These are phyloP conservation scores for Leucaena leucocephala DNA, from an alignment of 306 rosid species.

Conservation along the genomic window DNA sequence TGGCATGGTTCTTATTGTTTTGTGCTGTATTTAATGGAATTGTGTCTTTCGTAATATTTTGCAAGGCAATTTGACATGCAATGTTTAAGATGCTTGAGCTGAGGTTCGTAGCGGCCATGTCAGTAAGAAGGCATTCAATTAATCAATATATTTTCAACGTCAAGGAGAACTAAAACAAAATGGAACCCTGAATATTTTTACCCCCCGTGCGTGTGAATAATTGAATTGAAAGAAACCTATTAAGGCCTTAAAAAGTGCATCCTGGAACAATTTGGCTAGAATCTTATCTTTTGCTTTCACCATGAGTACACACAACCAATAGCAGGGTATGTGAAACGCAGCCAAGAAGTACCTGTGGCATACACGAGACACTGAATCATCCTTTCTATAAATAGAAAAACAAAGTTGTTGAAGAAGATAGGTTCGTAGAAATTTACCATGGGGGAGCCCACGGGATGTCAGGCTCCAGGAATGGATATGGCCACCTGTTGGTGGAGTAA, in stretches of 20 bases:
- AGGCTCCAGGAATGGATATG: slow-evolving; percentile 87
- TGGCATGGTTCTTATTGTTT: too few relatives aligned
- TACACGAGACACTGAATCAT: slow-evolving; percentile 11
- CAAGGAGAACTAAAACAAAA: background rate
- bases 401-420: background rate
- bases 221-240: slow-evolving; percentile 23
- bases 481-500: slow-evolving; percentile 49
- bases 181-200: background rate
- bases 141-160: too few relatives aligned
- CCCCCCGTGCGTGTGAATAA: background rate
- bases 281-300: slow-evolving; percentile 58
- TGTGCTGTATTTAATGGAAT: too few relatives aligned
- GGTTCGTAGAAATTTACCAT: slow-evolving; percentile 52
- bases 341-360: slow-evolving; percentile 75
- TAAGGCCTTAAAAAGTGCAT: slow-evolving; percentile 42
- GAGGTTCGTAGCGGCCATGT: too few relatives aligned
- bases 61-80: too few relatives aligned
- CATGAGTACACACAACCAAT: slow-evolving; percentile 63
- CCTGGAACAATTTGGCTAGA: slow-evolving; percentile 63
- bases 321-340: slow-evolving; percentile 71
- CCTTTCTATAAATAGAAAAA: background rate
- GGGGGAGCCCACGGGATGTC: slow-evolving; percentile 72
- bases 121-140: too few relatives aligned
- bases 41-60: too few relatives aligned
- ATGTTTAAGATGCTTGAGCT: too few relatives aligned